Evolutionary conservation across 352 stramenopile species (phyloP).

Genomic region (Blastocystis sp.): DNA sequence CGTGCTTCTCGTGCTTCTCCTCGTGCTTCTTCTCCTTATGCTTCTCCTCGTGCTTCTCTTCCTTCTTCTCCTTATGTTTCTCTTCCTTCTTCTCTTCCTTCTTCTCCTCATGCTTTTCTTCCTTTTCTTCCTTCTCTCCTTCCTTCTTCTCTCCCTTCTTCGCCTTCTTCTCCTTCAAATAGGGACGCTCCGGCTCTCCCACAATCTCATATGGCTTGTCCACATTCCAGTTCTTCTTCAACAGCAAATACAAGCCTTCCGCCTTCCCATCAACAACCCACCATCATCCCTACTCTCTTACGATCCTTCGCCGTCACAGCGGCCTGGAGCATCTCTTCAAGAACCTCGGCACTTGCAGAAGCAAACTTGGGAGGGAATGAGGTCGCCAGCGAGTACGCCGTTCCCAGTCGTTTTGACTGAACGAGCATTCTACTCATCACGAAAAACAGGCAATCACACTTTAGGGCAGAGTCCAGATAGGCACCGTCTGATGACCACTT

Average conservation of each 20-base stretch:
- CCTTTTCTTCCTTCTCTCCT: not conserved
- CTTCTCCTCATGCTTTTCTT: constrained; percentile 17
- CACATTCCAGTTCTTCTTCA: constrained; percentile 49
- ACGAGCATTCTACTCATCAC: constrained; percentile 8
- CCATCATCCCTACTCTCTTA: constrained; percentile 17
- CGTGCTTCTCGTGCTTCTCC: constrained; percentile 43
- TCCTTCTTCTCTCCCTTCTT: constrained; percentile 45
- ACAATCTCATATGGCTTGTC: constrained; percentile 67
- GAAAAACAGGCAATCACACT: not conserved
- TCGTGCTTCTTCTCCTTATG: constrained; percentile 21
- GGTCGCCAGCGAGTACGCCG: constrained; percentile 23
- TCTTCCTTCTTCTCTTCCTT: constrained; percentile 56
- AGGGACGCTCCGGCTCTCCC: constrained; percentile 32
- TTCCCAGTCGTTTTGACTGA: not conserved
- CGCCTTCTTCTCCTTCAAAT: constrained; percentile 58
- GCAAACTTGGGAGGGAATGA: not conserved
- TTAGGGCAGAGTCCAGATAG: not conserved
- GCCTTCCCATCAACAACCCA: not conserved
- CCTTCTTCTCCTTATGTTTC: constrained; percentile 37
- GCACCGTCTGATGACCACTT: not conserved
- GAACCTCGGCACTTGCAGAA: not conserved
- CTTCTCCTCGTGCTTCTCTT: constrained; percentile 64
- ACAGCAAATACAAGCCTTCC: constrained; percentile 33
- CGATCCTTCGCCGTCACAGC: constrained; percentile 11
- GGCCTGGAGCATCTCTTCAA: constrained; percentile 52